Evolutionary conservation across 345 rosid species (phyloP).

Genomic region (Trapa bicornis): DNA sequence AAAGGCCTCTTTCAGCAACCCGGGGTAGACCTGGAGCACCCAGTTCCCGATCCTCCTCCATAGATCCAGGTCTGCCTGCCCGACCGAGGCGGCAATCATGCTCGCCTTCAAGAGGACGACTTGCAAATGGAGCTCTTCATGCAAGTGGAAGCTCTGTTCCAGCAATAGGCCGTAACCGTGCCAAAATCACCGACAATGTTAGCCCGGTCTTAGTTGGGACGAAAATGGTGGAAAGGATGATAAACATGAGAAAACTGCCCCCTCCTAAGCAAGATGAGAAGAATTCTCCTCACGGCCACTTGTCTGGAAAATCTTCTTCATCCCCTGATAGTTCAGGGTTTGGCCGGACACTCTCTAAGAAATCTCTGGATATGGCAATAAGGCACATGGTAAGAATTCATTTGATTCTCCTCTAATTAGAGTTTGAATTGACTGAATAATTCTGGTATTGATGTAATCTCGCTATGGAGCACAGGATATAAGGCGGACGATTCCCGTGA

Average conservation of each 20-base stretch:
- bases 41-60: constrained; percentile 71
- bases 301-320: constrained; percentile 57
- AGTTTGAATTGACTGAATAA: not conserved
- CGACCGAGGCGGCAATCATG: constrained; percentile 84
- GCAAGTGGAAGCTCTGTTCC: constrained; percentile 90
- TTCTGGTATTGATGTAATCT: not conserved
- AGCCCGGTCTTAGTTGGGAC: constrained; percentile 82
- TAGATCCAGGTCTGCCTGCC: constrained; percentile 57
- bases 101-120: constrained; percentile 90
- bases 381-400: constrained; percentile 73
- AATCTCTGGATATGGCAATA: constrained; percentile 95
- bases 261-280: constrained; percentile 78
- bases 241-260: constrained; percentile 79
- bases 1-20: constrained; percentile 83
- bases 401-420: not conserved
- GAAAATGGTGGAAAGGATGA: constrained; percentile 92
- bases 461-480: constrained; percentile 47
- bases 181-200: constrained; percentile 57
- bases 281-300: constrained; percentile 61
- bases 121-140: constrained; percentile 39
- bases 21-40: constrained; percentile 97
- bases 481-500: constrained; percentile 80
- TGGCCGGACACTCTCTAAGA: constrained; percentile 91
- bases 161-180: constrained; percentile 50
- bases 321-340: constrained; percentile 90